Percentiles rank a stretch among this genome's conserved stretches.
These are phyloP conservation scores for Metschnikowia noctiluminum DNA, from an alignment of 805 yeast genomes.

Conservation along the genomic window DNA sequence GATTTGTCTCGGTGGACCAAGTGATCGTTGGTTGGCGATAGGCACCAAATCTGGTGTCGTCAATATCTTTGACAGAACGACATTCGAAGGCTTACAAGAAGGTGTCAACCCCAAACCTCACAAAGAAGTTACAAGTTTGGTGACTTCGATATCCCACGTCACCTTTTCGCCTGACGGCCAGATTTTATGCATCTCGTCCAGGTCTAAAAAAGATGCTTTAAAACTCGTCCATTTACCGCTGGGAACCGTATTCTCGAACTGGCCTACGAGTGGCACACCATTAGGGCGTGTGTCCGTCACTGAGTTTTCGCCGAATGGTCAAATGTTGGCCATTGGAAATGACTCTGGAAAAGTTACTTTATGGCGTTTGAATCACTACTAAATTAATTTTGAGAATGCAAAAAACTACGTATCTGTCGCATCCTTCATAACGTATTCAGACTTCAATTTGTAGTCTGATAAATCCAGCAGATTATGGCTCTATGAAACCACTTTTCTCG, in stretches of 20 bases:
- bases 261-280: constrained; percentile 98
- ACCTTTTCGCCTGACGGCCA: constrained; percentile 87
- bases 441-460: no score
- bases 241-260: constrained; percentile 81
- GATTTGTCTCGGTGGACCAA: constrained; percentile 65
- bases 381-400: constrained; percentile 5
- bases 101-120: constrained; percentile 46
- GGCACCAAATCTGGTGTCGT: constrained; percentile 91
- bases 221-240: constrained; percentile 84
- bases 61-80: constrained; percentile 67
- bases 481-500: no score
- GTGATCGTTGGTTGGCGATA: constrained; percentile 79
- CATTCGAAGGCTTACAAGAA: constrained; percentile 8
- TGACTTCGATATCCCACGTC: constrained; percentile 73
- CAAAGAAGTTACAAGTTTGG: constrained; percentile 70
- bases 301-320: constrained; percentile 75
- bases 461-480: no score
- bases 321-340: constrained; percentile 85
- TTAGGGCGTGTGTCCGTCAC: constrained; percentile 87
- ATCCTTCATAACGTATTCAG: no score
- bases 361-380: constrained; percentile 86
- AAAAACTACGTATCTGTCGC: no score
- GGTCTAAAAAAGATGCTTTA: constrained; percentile 82
- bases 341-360: constrained; percentile 87
- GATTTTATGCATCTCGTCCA: constrained; percentile 76